Evolutionary conservation across 495 filamentous ascomycete genomes (phyloP).

Genomic region (Rusavskia elegans): DNA sequence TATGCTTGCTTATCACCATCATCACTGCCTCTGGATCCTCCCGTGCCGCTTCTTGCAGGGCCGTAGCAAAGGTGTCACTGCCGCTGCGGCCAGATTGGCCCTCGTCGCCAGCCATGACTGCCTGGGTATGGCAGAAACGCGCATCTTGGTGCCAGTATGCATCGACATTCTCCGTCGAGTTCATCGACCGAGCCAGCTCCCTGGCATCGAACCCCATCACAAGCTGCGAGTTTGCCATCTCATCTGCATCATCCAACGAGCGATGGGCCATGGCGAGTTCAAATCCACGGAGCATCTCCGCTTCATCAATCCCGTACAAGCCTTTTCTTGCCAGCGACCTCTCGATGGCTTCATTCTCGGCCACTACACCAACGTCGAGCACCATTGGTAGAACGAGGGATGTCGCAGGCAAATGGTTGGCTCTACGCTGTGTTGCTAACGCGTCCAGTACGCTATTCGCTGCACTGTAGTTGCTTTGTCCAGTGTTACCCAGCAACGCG

Average conservation of each 20-base stretch:
- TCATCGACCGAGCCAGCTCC: slow-evolving; percentile 10
- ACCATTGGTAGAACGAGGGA: slow-evolving; percentile 15
- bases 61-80: too few relatives aligned
- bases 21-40: too few relatives aligned
- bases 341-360: slow-evolving; percentile 23
- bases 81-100: too few relatives aligned
- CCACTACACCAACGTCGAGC: slow-evolving; percentile 17
- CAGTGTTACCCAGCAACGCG: slow-evolving; percentile 3
- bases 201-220: slow-evolving; percentile 16
- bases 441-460: slow-evolving; percentile 13
- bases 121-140: slow-evolving; percentile 12
- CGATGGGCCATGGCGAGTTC: slow-evolving; percentile 16
- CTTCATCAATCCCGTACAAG: slow-evolving; percentile 17
- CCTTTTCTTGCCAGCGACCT: slow-evolving; percentile 16
- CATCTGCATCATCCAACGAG: not conserved
- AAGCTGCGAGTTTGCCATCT: not conserved
- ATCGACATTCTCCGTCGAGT: slow-evolving; percentile 15
- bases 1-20: too few relatives aligned
- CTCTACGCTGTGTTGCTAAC: slow-evolving; percentile 13
- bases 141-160: slow-evolving; percentile 4
- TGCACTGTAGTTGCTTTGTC: slow-evolving; percentile 8
- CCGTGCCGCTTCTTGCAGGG: too few relatives aligned
- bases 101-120: not conserved
- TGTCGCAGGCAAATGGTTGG: slow-evolving; percentile 1
- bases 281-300: slow-evolving; percentile 20